Evolutionary conservation across 2,329 filamentous ascomycete genomes (phyloP).

Genomic region (Epichloe bromicola): DNA sequence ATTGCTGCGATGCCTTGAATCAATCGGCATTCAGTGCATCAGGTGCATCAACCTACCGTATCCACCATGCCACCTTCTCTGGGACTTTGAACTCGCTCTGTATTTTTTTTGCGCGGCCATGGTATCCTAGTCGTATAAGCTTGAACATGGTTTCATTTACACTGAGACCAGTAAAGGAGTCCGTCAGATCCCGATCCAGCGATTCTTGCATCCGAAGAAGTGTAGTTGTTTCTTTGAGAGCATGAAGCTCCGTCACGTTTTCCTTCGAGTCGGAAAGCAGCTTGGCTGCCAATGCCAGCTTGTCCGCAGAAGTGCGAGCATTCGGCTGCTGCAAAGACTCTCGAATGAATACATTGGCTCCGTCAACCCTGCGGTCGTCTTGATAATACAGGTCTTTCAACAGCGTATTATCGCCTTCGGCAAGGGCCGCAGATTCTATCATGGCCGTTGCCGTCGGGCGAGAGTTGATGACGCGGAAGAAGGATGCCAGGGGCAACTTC

Average conservation of each 20-base stretch:
- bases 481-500: constrained; percentile 77
- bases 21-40: background rate
- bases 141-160: constrained; percentile 89
- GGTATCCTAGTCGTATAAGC: constrained; percentile 68
- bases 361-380: constrained; percentile 80
- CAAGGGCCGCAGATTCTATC: constrained; percentile 66
- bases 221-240: constrained; percentile 66
- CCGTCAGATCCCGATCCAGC: constrained; percentile 71
- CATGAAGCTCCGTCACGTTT: constrained; percentile 55
- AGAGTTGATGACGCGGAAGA: constrained; percentile 83
- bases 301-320: constrained; percentile 61
- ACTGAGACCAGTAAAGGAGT: constrained; percentile 67
- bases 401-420: constrained; percentile 60
- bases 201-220: constrained; percentile 77
- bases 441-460: constrained; percentile 78
- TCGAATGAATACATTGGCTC: constrained; percentile 72
- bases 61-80: constrained; percentile 85
- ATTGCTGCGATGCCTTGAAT: background rate
- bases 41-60: constrained; percentile 34
- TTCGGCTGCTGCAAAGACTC: constrained; percentile 69
- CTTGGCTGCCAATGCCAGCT: constrained; percentile 75
- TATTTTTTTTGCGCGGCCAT: constrained; percentile 77
- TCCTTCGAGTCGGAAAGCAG: constrained; percentile 77
- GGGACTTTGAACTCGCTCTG: constrained; percentile 86
- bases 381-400: constrained; percentile 97